These are phyloP conservation scores for Dothiorella sarmentorum DNA, from an alignment of 2,329 filamentous ascomycete genomes.

Conservation along the genomic window DNA sequence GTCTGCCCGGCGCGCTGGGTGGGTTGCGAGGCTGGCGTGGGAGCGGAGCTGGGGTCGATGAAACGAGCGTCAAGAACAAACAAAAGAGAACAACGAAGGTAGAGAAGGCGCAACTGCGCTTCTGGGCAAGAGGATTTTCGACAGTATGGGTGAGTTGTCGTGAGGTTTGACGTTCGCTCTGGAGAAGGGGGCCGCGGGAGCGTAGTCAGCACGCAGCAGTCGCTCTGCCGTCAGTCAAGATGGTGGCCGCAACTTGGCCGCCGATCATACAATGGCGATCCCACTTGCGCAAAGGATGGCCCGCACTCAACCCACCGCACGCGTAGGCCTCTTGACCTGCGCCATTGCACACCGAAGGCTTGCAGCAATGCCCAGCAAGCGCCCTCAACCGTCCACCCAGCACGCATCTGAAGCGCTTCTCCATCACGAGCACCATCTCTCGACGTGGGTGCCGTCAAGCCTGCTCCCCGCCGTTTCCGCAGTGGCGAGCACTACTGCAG, in stretches of 20 bases:
- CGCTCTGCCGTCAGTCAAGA: background rate
- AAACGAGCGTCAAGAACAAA: constrained; percentile 15
- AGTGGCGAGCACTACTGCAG: constrained; percentile 6
- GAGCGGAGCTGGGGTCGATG: constrained; percentile 1
- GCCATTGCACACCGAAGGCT: background rate
- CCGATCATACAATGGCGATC: constrained; percentile 12
- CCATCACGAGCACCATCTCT: background rate
- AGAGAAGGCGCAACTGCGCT: constrained; percentile 12
- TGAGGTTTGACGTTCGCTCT: background rate
- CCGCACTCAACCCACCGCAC: constrained; percentile 8
- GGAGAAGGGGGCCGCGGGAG: constrained; percentile 11
- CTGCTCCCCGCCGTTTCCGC: background rate
- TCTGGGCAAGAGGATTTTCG: background rate
- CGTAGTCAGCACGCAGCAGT: constrained; percentile 10
- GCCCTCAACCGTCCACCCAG: background rate
- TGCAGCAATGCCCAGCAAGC: constrained; percentile 10
- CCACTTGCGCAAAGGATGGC: constrained; percentile 12
- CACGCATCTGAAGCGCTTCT: background rate
- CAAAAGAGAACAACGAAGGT: constrained; percentile 4
- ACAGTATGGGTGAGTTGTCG: background rate
- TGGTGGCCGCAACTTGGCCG: constrained; percentile 2
- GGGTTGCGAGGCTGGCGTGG: background rate
- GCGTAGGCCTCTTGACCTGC: constrained; percentile 15
- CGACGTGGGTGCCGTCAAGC: background rate
- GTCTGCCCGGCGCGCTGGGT: background rate